Percentiles rank a stretch among this genome's conserved stretches.
Evolutionary conservation across 2,329 filamentous ascomycete species (phyloP).

Genomic region (Celoporthe dispersa): DNA sequence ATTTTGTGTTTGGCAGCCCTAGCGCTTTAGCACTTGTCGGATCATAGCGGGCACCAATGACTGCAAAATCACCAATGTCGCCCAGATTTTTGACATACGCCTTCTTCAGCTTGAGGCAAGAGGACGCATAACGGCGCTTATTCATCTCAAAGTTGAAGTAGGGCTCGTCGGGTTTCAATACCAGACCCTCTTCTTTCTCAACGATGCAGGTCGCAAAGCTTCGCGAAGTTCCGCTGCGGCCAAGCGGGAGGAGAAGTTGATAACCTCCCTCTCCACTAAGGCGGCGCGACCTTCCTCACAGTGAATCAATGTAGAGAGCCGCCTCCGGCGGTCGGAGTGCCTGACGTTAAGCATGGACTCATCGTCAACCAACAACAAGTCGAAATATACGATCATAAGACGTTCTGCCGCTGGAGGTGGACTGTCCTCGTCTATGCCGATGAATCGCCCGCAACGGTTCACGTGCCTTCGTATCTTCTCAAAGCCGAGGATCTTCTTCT

Average conservation of each 20-base stretch:
- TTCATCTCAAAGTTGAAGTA: constrained; percentile 66
- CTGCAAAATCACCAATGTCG: constrained; percentile 81
- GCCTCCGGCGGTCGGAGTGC: constrained; percentile 63
- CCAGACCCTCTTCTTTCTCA: constrained; percentile 73
- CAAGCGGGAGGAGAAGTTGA: constrained; percentile 64
- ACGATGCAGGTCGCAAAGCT: constrained; percentile 71
- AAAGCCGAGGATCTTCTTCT: constrained; percentile 71
- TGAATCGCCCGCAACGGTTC: constrained; percentile 68
- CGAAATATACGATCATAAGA: constrained; percentile 66
- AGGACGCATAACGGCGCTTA: constrained; percentile 45
- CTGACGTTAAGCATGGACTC: constrained; percentile 54
- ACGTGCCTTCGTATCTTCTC: constrained; percentile 84
- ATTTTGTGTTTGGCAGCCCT: constrained; percentile 59
- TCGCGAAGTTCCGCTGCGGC: constrained; percentile 61
- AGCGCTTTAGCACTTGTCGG: constrained; percentile 63
- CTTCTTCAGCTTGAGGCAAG: constrained; percentile 84
- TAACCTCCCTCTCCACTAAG: constrained; percentile 66
- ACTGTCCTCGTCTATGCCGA: constrained; percentile 72
- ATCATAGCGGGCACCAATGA: constrained; percentile 76
- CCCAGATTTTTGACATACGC: constrained; percentile 81
- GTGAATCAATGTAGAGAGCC: constrained; percentile 60
- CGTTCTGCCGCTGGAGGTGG: constrained; percentile 59
- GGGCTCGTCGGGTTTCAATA: constrained; percentile 79
- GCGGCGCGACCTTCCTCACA: constrained; percentile 64
- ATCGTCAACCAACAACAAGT: constrained; percentile 58